Base-by-base conservation (phyloP, 129 eudicot species). In the Helianthus tuberosus region DNA sequence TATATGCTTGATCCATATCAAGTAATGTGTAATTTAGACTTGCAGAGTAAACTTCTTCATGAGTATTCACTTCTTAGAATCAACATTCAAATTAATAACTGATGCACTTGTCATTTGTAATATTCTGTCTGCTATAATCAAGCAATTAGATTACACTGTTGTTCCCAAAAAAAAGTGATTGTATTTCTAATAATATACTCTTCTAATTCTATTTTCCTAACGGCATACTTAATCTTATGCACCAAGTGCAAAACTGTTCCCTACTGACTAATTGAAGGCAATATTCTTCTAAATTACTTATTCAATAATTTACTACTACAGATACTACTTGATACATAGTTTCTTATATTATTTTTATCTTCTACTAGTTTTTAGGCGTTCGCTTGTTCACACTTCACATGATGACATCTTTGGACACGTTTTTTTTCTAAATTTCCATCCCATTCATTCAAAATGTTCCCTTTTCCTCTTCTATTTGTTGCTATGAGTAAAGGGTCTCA, bases 11-110 rank as follows among this genome's bases (percentile, higher is more conserved):
- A 71, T 71, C 23, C 14, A 12, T 58, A 58, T 58, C 46, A 17
- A 72, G 44, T 72, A 46, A 23, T 72, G 57, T 25, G 32, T 72
- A 60, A 0, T 20, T 58, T 72, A 57, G 27, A 57, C 55, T 12
- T 57, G 76, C 50, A 57, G 20, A 63, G 25, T 12, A 49, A 74
- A 35, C 14, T 64, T 63, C 15, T 12, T 35, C 78, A 62, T 16
- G 63, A 11, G 52, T 35, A 12, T 17, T 68, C 49, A n/a, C 29
- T 73, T 35, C 46, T 60, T 48, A 7, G 70, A 61, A 62, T 62
- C 36, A 48, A 36, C 41, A 49, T 16, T 35, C 23, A 62, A 48
- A 62, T n/a, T 54, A 47, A 32, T 49, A 32, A 61, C 12, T 3
- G n/a, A 60, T 25, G 36, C 51, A 63, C 49, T 39, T 48, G 6